Base-by-base conservation (phyloP, 2,329 filamentous ascomycete species). In the Scedosporium aurantiacum region DNA sequence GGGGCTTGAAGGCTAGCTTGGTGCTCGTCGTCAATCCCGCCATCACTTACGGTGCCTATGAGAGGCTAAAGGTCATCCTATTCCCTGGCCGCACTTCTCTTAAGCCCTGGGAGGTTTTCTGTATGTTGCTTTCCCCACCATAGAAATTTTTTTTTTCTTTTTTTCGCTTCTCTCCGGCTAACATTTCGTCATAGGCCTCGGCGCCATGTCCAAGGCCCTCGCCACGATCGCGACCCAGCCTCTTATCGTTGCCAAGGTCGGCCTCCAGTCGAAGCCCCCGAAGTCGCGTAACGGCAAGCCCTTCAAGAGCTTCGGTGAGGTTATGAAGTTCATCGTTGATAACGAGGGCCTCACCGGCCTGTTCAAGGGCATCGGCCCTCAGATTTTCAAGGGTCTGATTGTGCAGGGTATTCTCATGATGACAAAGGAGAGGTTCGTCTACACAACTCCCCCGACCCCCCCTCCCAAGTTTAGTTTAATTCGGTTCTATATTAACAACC, bases 331-430 rank as follows among this genome's bases (percentile, higher is more conserved):
- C 72, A 97, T 99, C 67, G 76, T 97, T 61, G 79, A 96, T 69
- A 86, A 96, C 64, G 94, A 99, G 71, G 94, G 94, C 3, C 72
- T 83, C 0, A 69, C 87, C 12, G 88, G 88, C n/a, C 80, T 99
- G 1, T 99, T 97, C 80, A 99, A 99, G 78, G 94, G 94, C 50
- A 96, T 99, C 66, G 91, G 85, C 0, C 94, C 94, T 2, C 94
- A 99, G 73, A 89, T 99, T 59, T 74, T 91, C 63, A 99, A 99
- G 76, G 94, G 94, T 1, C 76, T 99, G 60, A 72, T 99, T 57
- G 94, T 99, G 2, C 94, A 99, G 71, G 94, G 94, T 58, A 85
- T 99, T 61, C 79, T 99, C 45, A 99, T 99, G 94, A 99, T 97
- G 91, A 94, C 91, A 57, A 99, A 99, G 77, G 94, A 99, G 76